Percentiles rank a stretch among this genome's conserved stretches.
Evolutionary conservation across 495 filamentous ascomycete genomes (phyloP).

Genomic region (Jackrogersella multiformis): DNA sequence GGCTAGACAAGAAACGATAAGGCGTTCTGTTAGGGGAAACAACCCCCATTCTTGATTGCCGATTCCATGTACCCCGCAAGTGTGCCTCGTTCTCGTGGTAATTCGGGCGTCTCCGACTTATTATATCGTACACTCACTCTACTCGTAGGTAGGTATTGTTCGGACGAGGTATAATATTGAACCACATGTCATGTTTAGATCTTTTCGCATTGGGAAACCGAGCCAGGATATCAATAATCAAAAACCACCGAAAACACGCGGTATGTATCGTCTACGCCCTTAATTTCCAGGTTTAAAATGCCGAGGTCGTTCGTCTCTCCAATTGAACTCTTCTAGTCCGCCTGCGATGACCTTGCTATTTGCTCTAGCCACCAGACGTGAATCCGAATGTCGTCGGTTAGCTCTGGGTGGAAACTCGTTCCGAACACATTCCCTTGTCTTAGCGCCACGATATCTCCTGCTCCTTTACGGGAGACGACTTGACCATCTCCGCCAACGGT

Average conservation of each 20-base stretch:
- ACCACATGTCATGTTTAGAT: background rate
- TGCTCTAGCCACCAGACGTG: slow-evolving; percentile 92
- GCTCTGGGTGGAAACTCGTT: slow-evolving; percentile 95
- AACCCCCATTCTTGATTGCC: slow-evolving; percentile 34
- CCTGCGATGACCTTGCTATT: slow-evolving; percentile 56
- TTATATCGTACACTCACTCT: background rate
- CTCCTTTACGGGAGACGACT: slow-evolving; percentile 47
- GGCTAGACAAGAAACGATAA: slow-evolving; percentile 12
- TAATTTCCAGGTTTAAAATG: background rate
- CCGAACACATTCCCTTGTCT: slow-evolving; percentile 94
- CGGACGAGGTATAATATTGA: background rate
- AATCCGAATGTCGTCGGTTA: slow-evolving; percentile 88
- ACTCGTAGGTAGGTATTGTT: background rate
- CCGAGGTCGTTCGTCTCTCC: background rate
- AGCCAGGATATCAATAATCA: background rate
- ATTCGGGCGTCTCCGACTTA: slow-evolving; percentile 17
- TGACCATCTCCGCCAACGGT: slow-evolving; percentile 21
- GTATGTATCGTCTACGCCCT: background rate
- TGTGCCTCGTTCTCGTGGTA: background rate
- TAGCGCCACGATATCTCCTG: slow-evolving; percentile 90
- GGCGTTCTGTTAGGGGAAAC: background rate
- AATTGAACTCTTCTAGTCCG: slow-evolving; percentile 3
- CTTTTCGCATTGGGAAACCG: background rate
- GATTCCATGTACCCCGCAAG: slow-evolving; percentile 28
- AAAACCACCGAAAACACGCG: background rate